Evolutionary conservation across 2,329 filamentous ascomycete species (phyloP).

Genomic region (Metarhizium robertsii): DNA sequence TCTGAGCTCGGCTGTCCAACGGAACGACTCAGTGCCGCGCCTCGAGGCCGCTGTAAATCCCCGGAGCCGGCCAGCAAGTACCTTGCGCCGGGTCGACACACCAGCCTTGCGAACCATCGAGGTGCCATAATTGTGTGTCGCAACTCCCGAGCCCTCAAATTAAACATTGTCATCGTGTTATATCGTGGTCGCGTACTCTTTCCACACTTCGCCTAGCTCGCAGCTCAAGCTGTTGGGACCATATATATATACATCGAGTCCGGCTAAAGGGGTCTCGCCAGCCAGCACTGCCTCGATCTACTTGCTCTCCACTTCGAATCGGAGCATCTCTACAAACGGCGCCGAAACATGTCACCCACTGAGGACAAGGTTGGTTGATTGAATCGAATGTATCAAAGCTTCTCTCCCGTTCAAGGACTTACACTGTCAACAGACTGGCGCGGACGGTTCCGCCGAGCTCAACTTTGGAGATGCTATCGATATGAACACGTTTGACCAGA

Average conservation of each 20-base stretch:
- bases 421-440: neutral
- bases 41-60: neutral
- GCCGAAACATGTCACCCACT: conserved; percentile 18
- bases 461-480: conserved; percentile 72
- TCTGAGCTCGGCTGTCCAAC: neutral
- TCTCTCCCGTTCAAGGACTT: neutral
- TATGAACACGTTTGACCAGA: conserved; percentile 75
- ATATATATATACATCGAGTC: too few species aligned
- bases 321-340: neutral
- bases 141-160: neutral
- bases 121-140: neutral
- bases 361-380: conserved; percentile 23
- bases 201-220: neutral
- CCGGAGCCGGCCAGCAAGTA: neutral
- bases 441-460: conserved; percentile 38
- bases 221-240: neutral
- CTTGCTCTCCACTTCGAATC: neutral
- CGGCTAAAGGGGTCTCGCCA: too few species aligned
- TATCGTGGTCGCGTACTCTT: neutral
- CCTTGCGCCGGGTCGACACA: neutral
- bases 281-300: neutral
- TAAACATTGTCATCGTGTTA: neutral
- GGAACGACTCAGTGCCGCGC: neutral
- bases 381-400: neutral
- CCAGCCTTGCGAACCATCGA: neutral